phyloP scores from a whole-genome alignment of 179 eudicot genomes.

The Spergularia azorica region DNA sequence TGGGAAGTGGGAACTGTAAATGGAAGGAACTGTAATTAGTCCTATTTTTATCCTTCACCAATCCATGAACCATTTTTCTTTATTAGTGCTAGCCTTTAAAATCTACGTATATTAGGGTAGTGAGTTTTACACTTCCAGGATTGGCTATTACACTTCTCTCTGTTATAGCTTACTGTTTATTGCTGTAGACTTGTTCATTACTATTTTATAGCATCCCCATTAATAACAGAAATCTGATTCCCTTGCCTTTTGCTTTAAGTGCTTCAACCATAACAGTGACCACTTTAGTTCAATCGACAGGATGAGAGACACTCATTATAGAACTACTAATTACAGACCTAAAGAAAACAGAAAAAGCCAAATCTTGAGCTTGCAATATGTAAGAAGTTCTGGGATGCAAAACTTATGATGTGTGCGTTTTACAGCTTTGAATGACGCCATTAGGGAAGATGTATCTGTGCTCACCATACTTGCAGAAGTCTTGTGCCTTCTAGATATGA shows the following conservation, averaged over 20 bases:
- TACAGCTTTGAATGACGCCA: slow-evolving; percentile 76
- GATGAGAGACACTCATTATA: neutral
- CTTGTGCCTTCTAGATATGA: slow-evolving; percentile 96
- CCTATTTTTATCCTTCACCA: no score
- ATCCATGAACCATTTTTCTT: no score
- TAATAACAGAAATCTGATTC: neutral
- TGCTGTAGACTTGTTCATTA: no score
- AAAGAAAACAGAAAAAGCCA: neutral
- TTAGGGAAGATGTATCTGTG: slow-evolving; percentile 88
- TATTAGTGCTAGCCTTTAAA: no score
- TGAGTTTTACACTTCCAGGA: neutral
- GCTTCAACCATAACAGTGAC: neutral
- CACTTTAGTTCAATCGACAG: neutral
- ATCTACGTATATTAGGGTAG: no score
- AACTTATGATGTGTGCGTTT: slow-evolving; percentile 15
- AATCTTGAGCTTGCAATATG: neutral
- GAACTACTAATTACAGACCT: neutral
- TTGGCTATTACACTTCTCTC: no score
- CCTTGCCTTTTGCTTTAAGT: neutral
- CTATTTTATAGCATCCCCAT: no score
- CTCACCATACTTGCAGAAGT: slow-evolving; percentile 91
- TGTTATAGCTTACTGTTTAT: no score
- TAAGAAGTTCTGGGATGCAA: slow-evolving; percentile 1
- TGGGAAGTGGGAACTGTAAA: neutral
- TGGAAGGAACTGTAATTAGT: no score